These are phyloP conservation scores for Colletotrichum sp. DNA, from an alignment of 2,329 filamentous ascomycete species.

Conservation along the genomic window DNA sequence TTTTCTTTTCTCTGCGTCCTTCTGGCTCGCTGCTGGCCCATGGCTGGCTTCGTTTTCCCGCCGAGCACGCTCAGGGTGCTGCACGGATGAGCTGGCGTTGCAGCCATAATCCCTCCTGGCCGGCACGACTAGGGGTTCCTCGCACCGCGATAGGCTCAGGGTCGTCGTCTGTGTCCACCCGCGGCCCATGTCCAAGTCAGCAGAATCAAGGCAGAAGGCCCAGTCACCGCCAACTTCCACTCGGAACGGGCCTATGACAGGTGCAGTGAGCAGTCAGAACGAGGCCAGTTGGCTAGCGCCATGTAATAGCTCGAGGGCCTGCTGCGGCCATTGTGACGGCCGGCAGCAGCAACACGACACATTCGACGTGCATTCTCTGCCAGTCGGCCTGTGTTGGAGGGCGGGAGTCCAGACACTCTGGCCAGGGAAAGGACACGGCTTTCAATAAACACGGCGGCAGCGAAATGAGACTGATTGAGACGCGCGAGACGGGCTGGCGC, in stretches of 20 bases:
- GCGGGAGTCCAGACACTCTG: background rate
- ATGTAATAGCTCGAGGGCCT: constrained; percentile 35
- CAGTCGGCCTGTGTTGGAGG: background rate
- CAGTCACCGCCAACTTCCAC: constrained; percentile 36
- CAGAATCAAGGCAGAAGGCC: constrained; percentile 43
- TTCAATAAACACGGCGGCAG: background rate
- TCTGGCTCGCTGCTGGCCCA: background rate
- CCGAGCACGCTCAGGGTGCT: constrained; percentile 21
- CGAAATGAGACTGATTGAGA: constrained; percentile 11
- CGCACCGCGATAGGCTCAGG: constrained; percentile 48
- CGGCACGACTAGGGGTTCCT: constrained; percentile 35
- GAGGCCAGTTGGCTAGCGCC: constrained; percentile 43
- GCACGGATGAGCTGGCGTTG: constrained; percentile 50
- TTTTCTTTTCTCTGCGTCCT: constrained; percentile 10
- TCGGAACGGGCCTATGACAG: constrained; percentile 41
- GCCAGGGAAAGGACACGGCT: background rate
- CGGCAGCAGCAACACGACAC: background rate
- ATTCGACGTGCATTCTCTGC: background rate
- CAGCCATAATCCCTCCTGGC: constrained; percentile 46
- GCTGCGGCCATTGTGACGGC: constrained; percentile 31
- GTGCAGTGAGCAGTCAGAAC: constrained; percentile 39
- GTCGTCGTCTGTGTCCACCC: constrained; percentile 38
- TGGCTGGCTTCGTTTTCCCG: background rate
- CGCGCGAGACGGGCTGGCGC: background rate
- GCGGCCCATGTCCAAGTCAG: constrained; percentile 39